phyloP scores from a whole-genome alignment of 2,329 filamentous ascomycete species.

The Cladosporium oxysporum region DNA sequence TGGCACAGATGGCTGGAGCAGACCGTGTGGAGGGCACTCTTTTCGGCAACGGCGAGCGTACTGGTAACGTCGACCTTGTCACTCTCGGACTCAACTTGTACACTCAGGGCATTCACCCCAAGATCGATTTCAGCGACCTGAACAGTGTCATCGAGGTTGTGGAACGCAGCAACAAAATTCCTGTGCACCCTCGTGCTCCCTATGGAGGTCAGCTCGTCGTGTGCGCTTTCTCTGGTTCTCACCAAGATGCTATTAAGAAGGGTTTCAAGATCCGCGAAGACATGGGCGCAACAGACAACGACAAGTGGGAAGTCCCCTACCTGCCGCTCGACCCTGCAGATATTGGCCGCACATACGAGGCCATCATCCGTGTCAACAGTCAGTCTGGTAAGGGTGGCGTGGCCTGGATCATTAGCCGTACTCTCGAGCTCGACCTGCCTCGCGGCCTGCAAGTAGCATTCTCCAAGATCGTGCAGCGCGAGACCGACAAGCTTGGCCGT shows the following conservation, averaged over 20 bases:
- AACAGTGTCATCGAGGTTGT: slow-evolving; percentile 83
- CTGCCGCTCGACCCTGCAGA: slow-evolving; percentile 90
- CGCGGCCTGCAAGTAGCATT: slow-evolving; percentile 91
- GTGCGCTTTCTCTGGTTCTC: slow-evolving; percentile 85
- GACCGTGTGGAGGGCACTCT: slow-evolving; percentile 92
- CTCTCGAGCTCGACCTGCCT: slow-evolving; percentile 87
- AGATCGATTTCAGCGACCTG: slow-evolving; percentile 90
- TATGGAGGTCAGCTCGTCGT: slow-evolving; percentile 92
- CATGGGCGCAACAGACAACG: slow-evolving; percentile 60
- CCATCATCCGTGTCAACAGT: slow-evolving; percentile 95
- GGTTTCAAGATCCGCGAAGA: slow-evolving; percentile 70
- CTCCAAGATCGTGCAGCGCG: slow-evolving; percentile 79
- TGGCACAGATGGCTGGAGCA: slow-evolving; percentile 95
- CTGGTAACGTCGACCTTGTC: slow-evolving; percentile 92
- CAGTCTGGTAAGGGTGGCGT: slow-evolving; percentile 93
- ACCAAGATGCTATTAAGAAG: slow-evolving; percentile 97
- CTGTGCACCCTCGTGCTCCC: slow-evolving; percentile 83
- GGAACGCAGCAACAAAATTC: slow-evolving; percentile 92
- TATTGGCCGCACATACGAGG: slow-evolving; percentile 96
- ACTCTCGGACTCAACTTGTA: slow-evolving; percentile 92
- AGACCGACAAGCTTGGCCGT: slow-evolving; percentile 76
- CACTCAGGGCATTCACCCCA: slow-evolving; percentile 83
- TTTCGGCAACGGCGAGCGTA: slow-evolving; percentile 93
- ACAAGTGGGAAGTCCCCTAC: slow-evolving; percentile 83
- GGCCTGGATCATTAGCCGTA: slow-evolving; percentile 89